Conservation (phyloP, 176 grass and related monocot species). For the Zea luxurians region DNA sequence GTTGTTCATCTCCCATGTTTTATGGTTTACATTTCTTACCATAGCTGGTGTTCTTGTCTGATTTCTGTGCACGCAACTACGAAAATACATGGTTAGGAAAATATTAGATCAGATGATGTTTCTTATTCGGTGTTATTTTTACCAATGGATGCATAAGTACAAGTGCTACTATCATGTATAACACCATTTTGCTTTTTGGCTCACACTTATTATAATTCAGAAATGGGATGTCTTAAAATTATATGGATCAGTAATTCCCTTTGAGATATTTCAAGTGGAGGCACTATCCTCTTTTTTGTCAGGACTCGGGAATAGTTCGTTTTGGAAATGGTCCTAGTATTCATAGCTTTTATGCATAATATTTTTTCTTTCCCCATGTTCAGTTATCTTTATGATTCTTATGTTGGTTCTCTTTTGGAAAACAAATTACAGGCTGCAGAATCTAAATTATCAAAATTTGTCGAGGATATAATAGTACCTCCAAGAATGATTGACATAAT, state of each 20-base stretch:
- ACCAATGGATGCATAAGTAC: neutral
- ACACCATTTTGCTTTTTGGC: neutral
- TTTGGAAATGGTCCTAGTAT: conserved; percentile 10
- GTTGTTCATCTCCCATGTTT: conserved; percentile 2
- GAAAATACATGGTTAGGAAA: neutral
- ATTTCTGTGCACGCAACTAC: neutral
- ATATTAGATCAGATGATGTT: neutral
- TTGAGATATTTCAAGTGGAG: neutral
- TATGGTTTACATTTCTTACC: neutral
- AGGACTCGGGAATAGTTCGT: conserved; percentile 1
- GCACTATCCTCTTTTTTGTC: neutral
- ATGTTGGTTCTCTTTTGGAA: conserved; percentile 13
- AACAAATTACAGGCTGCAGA: conserved; percentile 72
- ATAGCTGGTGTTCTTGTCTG: neutral
- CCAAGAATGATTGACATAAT: conserved; percentile 96
- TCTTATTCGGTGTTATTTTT: neutral
- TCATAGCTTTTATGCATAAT: conserved; percentile 20
- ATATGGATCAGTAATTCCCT: neutral
- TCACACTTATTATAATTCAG: neutral
- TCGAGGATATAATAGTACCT: conserved; percentile 94
- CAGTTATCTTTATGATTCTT: conserved; percentile 32
- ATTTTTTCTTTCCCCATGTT: neutral
- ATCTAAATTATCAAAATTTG: conserved; percentile 88
- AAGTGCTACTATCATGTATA: neutral
- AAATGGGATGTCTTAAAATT: neutral